Evolutionary conservation across 176 grass and related monocot species (phyloP).

Genomic region (Avena sativa): DNA sequence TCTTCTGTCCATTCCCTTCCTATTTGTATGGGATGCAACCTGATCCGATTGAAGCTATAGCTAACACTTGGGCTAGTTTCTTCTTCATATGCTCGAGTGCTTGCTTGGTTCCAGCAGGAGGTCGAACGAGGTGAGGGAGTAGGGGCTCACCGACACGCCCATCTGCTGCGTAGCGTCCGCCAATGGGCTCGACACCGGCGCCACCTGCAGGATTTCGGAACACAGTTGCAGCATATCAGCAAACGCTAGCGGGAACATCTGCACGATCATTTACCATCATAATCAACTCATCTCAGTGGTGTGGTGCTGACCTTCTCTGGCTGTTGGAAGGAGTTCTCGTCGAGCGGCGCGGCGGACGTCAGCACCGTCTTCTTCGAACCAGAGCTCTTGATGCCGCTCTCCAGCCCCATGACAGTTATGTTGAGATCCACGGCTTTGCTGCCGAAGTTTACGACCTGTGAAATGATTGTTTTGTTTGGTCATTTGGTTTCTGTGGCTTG

Average conservation of each 20-base stretch:
- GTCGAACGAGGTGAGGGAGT: slow-evolving; percentile 75
- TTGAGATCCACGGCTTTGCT: slow-evolving; percentile 61
- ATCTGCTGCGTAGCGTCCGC: slow-evolving; percentile 51
- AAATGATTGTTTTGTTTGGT: background rate
- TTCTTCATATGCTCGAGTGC: slow-evolving; percentile 48
- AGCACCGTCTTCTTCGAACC: slow-evolving; percentile 63
- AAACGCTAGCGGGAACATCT: background rate
- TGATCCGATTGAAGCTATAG: background rate
- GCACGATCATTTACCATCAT: background rate
- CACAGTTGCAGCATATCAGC: background rate
- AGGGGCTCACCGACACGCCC: slow-evolving; percentile 49
- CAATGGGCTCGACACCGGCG: slow-evolving; percentile 41
- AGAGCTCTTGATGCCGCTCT: slow-evolving; percentile 44
- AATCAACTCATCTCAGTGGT: background rate
- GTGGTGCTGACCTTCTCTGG: slow-evolving; percentile 63
- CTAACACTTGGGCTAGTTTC: background rate
- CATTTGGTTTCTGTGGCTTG: background rate
- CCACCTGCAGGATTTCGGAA: slow-evolving; percentile 55
- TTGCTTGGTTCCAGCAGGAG: slow-evolving; percentile 56
- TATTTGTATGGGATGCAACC: background rate
- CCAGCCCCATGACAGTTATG: slow-evolving; percentile 51
- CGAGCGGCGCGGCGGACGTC: slow-evolving; percentile 61
- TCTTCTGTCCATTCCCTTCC: background rate
- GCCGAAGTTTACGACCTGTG: slow-evolving; percentile 84
- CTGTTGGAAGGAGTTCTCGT: slow-evolving; percentile 76